Percentiles rank a stretch among this genome's conserved stretches.
phyloP scores from a whole-genome alignment of 768 basidiomycete species.

The Cystoderma amianthinum region DNA sequence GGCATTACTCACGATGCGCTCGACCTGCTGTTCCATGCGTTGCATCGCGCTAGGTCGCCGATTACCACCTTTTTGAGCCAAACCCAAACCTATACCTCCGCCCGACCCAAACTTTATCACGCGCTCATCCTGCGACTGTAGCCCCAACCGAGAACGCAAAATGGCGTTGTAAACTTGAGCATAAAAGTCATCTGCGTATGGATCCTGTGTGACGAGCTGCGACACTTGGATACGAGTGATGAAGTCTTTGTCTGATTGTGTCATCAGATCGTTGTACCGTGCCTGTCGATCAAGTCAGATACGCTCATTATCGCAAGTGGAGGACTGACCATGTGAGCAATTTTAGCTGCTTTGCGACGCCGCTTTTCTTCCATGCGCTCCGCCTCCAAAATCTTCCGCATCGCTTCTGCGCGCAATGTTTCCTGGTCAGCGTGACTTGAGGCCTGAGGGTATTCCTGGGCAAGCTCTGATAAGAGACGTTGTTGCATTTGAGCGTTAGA shows the following conservation, averaged over 20 bases:
- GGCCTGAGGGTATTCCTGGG: conserved; percentile 61
- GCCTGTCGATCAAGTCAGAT: conserved; percentile 43
- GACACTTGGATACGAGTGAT: conserved; percentile 99
- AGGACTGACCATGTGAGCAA: conserved; percentile 73
- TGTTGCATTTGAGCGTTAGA: conserved; percentile 72
- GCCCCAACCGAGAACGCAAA: conserved; percentile 69
- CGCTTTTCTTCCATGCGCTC: conserved; percentile 85
- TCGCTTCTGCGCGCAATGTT: conserved; percentile 66
- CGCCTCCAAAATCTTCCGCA: conserved; percentile 86
- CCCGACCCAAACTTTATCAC: conserved; percentile 82
- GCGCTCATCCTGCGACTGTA: conserved; percentile 65
- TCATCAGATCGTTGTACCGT: conserved; percentile 93
- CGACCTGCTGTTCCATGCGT: conserved; percentile 92
- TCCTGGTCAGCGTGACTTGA: conserved; percentile 59
- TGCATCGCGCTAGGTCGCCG: conserved; percentile 84
- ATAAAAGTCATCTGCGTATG: conserved; percentile 97
- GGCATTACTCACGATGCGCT: conserved; percentile 90
- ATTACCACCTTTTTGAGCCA: conserved; percentile 59
- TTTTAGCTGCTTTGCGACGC: conserved; percentile 75
- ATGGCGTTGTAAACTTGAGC: conserved; percentile 93
- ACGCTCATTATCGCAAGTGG: not conserved
- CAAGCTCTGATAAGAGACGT: conserved; percentile 68
- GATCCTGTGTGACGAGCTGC: conserved; percentile 94
- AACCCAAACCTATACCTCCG: conserved; percentile 81
- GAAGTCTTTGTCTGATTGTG: conserved; percentile 98